phyloP scores from a whole-genome alignment of 140 eudicot species.

The Erigeron philadelphicus region DNA sequence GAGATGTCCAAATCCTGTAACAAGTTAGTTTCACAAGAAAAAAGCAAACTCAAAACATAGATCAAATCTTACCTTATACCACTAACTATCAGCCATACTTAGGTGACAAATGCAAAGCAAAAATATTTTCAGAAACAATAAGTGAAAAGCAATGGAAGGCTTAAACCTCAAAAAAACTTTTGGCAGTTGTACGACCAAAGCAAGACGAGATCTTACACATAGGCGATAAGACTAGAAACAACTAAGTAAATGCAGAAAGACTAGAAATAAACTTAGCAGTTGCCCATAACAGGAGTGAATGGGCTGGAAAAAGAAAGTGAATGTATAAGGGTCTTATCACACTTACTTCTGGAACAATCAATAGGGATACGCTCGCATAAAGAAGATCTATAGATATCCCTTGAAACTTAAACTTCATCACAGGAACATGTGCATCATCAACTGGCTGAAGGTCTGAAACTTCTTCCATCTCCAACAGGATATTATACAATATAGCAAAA shows the following conservation, averaged over 20 bases:
- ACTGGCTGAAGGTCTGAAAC: constrained; percentile 60
- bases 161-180: background rate
- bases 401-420: constrained; percentile 62
- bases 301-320: background rate
- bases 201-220: constrained; percentile 1
- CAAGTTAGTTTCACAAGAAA: constrained; percentile 32
- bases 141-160: background rate
- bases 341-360: constrained; percentile 59
- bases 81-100: constrained; percentile 15
- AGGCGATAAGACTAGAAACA: background rate
- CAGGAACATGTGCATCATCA: constrained; percentile 65
- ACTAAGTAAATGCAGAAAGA: constrained; percentile 17
- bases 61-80: constrained; percentile 18
- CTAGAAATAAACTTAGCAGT: too few relatives aligned
- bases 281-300: too few relatives aligned
- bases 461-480: constrained; percentile 57
- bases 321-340: constrained; percentile 13
- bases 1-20: constrained; percentile 80
- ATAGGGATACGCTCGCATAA: constrained; percentile 45
- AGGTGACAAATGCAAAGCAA: constrained; percentile 15
- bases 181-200: background rate
- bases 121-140: background rate
- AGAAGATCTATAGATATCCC: constrained; percentile 62
- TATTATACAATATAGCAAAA: constrained; percentile 40
- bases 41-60: constrained; percentile 29